Conservation (phyloP, 2,329 filamentous ascomycete species). For the Pseudogymnoascus sp. region DNA sequence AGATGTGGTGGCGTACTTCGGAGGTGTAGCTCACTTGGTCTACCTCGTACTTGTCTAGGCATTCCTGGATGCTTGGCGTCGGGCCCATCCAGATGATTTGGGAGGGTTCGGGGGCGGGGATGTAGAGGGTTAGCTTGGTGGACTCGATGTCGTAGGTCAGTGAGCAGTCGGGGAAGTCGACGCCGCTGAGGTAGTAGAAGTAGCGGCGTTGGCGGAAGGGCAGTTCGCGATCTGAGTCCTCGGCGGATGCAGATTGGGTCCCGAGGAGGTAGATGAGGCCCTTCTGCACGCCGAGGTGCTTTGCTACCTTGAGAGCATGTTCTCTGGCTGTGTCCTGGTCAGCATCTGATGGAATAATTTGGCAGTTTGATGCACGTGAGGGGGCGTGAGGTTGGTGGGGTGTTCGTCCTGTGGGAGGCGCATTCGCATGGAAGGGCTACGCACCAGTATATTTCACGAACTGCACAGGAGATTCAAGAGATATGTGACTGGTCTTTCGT, state of each 20-base stretch:
- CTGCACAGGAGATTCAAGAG: background rate
- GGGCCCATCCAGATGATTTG: constrained; percentile 58
- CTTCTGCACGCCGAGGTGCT: constrained; percentile 33
- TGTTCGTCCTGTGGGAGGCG: background rate
- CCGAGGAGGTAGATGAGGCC: constrained; percentile 53
- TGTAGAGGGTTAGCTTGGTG: constrained; percentile 64
- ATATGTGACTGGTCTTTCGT: background rate
- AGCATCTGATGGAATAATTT: background rate
- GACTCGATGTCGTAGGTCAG: constrained; percentile 50
- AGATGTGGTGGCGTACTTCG: constrained; percentile 43
- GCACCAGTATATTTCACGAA: background rate
- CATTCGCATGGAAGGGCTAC: background rate
- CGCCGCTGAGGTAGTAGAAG: constrained; percentile 54
- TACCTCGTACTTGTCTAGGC: constrained; percentile 56
- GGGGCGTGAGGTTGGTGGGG: background rate
- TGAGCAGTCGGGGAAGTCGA: constrained; percentile 46
- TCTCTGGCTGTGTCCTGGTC: constrained; percentile 35
- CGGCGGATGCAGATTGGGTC: constrained; percentile 40
- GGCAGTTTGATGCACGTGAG: background rate
- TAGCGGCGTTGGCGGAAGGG: constrained; percentile 54
- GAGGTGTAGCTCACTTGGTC: constrained; percentile 59
- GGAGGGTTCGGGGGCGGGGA: constrained; percentile 55
- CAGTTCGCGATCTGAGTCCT: constrained; percentile 52
- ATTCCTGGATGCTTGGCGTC: constrained; percentile 54
- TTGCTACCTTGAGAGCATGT: constrained; percentile 40